Base-by-base conservation (phyloP, 345 rosid species). In the Pistacia integerrima region DNA sequence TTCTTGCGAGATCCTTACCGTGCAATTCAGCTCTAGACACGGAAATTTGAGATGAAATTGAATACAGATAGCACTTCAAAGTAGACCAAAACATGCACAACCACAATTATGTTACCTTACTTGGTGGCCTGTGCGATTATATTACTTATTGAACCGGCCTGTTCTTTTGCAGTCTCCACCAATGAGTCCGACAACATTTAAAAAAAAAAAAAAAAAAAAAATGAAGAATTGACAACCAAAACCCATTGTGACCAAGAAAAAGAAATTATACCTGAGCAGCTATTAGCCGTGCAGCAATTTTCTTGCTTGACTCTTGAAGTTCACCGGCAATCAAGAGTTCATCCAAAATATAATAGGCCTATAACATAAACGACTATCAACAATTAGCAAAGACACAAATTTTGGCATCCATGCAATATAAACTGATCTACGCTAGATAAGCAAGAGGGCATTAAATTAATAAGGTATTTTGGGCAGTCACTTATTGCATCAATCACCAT, bases 301-400 rank as follows among this genome's bases (percentile, higher is more conserved):
- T 96, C 87, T 96, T 96, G 89, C 99, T 96, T 0, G 98, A 77
- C 83, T 93, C 99, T 82, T 96, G 99, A 76, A 96, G 97, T 78
- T 96, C 97, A 1, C 98, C 99, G 11, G 97, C 99, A 74, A 93
- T 88, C 82, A 96, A 78, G 28, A 96, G 83, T 85, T 96, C 99
- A 79, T 93, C 97, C 88, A 96, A 78, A 82, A 92, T 84, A 76
- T 96, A 92, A 79, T 93, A 93, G 61, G 98, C 99, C 99, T 93
- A 51, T 67, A 51, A 81, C 36, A 46, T 71, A 33, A 74, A 79
- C 44, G 73, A 41, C 55, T 80, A 44, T 58, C 82, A 64, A 57
- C 70, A 66, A 64, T 72, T 58, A 49, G 30, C 22, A 74, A 55
- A 64, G 51, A 20, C 65, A 38, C 33, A 20, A 3, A 55, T 20